A percentile compares a stretch with the other conserved stretches of the same genome.
phyloP scores from a whole-genome alignment of 2,329 filamentous ascomycete genomes.

The Curvularia hawaiiensis region DNA sequence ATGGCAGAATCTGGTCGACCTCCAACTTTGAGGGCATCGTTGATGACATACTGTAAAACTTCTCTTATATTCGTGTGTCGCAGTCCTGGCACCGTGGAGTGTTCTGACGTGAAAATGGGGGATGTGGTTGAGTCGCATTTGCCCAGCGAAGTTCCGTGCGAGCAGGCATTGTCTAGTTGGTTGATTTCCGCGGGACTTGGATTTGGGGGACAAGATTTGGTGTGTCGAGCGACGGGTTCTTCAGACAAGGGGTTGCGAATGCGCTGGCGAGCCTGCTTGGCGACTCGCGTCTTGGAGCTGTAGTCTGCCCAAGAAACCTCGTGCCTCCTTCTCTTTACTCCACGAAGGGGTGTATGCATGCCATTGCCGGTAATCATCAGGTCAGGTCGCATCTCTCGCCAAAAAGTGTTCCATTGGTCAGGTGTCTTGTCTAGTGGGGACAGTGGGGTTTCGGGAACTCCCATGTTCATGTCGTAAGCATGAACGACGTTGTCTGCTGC shows the following conservation, averaged over 20 bases:
- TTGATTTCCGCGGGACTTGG: constrained; percentile 20
- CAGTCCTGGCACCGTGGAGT: constrained; percentile 53
- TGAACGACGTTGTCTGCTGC: constrained; percentile 78
- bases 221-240: constrained; percentile 28
- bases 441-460: constrained; percentile 68
- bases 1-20: constrained; percentile 59
- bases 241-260: constrained; percentile 39
- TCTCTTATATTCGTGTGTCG: constrained; percentile 56
- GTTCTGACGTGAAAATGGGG: constrained; percentile 44
- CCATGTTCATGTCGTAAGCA: constrained; percentile 77
- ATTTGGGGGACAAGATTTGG: constrained; percentile 24
- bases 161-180: constrained; percentile 29
- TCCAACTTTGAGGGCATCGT: constrained; percentile 58
- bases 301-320: constrained; percentile 40
- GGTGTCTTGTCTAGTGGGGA: constrained; percentile 46
- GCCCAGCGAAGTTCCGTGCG: constrained; percentile 26
- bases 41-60: constrained; percentile 58
- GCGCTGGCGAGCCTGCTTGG: constrained; percentile 32
- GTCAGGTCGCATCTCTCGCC: constrained; percentile 49
- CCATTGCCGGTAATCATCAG: constrained; percentile 52
- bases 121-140: constrained; percentile 36
- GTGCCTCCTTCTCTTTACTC: constrained; percentile 52
- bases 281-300: constrained; percentile 30
- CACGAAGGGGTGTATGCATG: constrained; percentile 45
- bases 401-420: constrained; percentile 34